These are phyloP conservation scores for Phyllosticta citrichinensis DNA, from an alignment of 2,329 filamentous ascomycete species.

Conservation along the genomic window DNA sequence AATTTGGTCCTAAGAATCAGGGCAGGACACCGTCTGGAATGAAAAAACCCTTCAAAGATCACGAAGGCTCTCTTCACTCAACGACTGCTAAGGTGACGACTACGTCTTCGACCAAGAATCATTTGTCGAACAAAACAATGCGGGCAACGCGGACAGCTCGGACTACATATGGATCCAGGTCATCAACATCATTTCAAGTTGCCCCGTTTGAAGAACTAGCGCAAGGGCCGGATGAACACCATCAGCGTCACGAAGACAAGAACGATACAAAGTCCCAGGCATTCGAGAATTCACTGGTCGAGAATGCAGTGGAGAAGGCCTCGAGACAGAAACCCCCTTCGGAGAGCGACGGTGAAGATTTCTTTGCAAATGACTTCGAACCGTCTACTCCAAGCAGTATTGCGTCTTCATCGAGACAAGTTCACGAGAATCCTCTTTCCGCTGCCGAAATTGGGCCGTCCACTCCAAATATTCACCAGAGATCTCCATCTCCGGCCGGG, in stretches of 20 bases:
- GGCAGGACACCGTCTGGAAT: not conserved
- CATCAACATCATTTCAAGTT: not conserved
- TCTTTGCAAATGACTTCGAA: not conserved
- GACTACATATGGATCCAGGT: not conserved
- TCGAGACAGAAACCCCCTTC: not conserved
- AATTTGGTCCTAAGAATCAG: not conserved
- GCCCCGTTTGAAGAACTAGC: not conserved
- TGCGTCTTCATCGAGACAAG: not conserved
- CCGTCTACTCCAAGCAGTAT: not conserved
- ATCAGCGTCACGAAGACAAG: not conserved
- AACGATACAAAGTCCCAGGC: not conserved
- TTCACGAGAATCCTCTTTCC: not conserved
- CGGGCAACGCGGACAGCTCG: not conserved
- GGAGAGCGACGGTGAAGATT: not conserved
- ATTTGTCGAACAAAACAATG: not conserved
- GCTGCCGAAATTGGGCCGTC: not conserved
- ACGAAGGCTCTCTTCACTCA: not conserved
- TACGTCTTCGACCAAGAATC: not conserved
- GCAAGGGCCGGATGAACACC: not conserved
- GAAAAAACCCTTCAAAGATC: not conserved
- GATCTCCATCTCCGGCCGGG: too few species aligned
- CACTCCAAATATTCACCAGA: too few species aligned
- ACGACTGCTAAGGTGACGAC: not conserved
- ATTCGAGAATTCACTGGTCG: not conserved
- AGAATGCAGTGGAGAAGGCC: not conserved